Conservation (phyloP, 108 stramenopile genomes). For the Nitzschia putrida region DNA sequence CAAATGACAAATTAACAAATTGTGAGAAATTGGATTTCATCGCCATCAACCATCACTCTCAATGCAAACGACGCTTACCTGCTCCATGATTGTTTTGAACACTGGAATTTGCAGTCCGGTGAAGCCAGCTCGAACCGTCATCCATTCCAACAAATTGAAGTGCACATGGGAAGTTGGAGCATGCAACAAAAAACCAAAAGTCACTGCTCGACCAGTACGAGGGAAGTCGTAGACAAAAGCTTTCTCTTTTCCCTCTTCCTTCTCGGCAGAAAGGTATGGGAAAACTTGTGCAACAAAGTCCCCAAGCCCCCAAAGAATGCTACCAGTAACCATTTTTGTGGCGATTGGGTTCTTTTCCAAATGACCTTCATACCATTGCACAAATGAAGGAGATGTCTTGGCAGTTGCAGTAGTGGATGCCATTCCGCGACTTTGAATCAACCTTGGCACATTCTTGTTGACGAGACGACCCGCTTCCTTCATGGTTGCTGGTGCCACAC, state of each 20-base stretch:
- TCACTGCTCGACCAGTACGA: slow-evolving; percentile 57
- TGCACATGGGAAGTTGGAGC: slow-evolving; percentile 72
- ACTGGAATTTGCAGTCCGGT: slow-evolving; percentile 57
- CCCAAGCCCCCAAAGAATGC: slow-evolving; percentile 70
- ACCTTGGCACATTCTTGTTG: too few species aligned
- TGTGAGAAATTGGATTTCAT: neutral
- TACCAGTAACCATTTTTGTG: slow-evolving; percentile 71
- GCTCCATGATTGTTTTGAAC: slow-evolving; percentile 84
- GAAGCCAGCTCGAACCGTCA: slow-evolving; percentile 60
- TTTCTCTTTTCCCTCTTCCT: neutral
- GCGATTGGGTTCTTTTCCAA: slow-evolving; percentile 52
- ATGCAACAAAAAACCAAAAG: slow-evolving; percentile 73
- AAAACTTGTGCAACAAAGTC: slow-evolving; percentile 73
- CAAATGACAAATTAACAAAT: slow-evolving; percentile 7
- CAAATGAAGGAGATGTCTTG: slow-evolving; percentile 33
- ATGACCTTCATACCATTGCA: slow-evolving; percentile 74
- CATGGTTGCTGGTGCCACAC: neutral
- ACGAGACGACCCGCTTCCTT: neutral
- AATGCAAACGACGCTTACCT: slow-evolving; percentile 28
- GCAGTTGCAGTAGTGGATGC: neutral
- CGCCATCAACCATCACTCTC: neutral
- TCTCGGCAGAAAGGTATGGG: slow-evolving; percentile 33
- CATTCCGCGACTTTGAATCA: neutral
- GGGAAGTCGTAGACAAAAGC: slow-evolving; percentile 53
- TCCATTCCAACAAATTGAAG: slow-evolving; percentile 80